A percentile compares a stretch with the other conserved stretches of the same genome.
phyloP scores from a whole-genome alignment of 2,329 filamentous ascomycete genomes.

The Calonectria crousiana region DNA sequence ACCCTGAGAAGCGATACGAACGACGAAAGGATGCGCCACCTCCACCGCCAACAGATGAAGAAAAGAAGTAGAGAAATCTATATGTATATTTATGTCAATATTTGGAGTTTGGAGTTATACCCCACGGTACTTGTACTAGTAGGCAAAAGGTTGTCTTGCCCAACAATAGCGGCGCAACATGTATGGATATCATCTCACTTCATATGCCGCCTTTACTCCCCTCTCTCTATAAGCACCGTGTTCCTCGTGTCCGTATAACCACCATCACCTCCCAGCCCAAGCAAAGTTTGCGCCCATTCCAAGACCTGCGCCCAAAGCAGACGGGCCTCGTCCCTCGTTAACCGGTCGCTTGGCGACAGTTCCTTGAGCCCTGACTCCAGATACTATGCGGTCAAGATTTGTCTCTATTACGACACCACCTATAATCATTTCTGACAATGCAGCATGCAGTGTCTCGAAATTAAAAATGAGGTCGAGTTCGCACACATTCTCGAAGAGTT shows the following conservation, averaged over 20 bases:
- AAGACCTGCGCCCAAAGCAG: slow-evolving; percentile 62
- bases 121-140: slow-evolving; percentile 14
- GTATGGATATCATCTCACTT: slow-evolving; percentile 41
- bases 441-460: slow-evolving; percentile 94
- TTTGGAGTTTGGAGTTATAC: slow-evolving; percentile 47
- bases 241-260: slow-evolving; percentile 15
- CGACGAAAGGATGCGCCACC: slow-evolving; percentile 54
- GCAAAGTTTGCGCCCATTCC: slow-evolving; percentile 71
- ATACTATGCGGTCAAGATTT: slow-evolving; percentile 86
- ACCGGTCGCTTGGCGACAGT: slow-evolving; percentile 83
- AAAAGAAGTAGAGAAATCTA: slow-evolving; percentile 43
- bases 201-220: slow-evolving; percentile 32
- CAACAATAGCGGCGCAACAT: slow-evolving; percentile 29
- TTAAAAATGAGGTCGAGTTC: slow-evolving; percentile 99
- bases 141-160: not conserved
- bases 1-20: slow-evolving; percentile 57
- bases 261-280: slow-evolving; percentile 58
- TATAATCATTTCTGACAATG: slow-evolving; percentile 93
- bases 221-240: slow-evolving; percentile 27
- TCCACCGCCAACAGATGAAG: slow-evolving; percentile 40
- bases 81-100: slow-evolving; percentile 40
- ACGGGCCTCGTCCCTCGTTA: slow-evolving; percentile 70
- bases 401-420: slow-evolving; percentile 96
- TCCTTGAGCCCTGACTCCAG: slow-evolving; percentile 83
- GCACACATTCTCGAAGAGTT: slow-evolving; percentile 98